A percentile compares a stretch with the other conserved stretches of the same genome.
Evolutionary conservation across 2,329 filamentous ascomycete species (phyloP).

Genomic region (Colletotrichum sp.): DNA sequence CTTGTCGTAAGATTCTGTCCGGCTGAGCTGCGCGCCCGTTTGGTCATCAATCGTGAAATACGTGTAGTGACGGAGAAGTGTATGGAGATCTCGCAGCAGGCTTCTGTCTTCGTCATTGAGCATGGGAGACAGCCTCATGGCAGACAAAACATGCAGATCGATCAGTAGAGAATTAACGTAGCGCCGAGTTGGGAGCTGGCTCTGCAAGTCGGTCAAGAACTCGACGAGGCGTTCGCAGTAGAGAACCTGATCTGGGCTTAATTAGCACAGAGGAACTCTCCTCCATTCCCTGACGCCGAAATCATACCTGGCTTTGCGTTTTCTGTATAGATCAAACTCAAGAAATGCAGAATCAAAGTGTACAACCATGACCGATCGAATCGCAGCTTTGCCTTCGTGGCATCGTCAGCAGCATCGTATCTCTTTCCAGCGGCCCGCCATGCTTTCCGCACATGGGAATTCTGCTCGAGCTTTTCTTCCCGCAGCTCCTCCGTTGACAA

Average conservation of each 20-base stretch:
- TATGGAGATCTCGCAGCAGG: slow-evolving; percentile 80
- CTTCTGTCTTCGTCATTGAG: slow-evolving; percentile 77
- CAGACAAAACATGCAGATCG: slow-evolving; percentile 82
- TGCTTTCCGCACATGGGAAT: slow-evolving; percentile 79
- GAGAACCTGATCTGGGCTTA: slow-evolving; percentile 63
- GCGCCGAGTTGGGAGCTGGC: slow-evolving; percentile 89
- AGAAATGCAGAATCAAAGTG: slow-evolving; percentile 82
- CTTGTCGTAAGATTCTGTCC: slow-evolving; percentile 75
- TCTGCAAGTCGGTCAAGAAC: slow-evolving; percentile 87
- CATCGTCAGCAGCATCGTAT: slow-evolving; percentile 85
- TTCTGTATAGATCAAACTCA: slow-evolving; percentile 72
- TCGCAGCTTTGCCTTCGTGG: slow-evolving; percentile 76
- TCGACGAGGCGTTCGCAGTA: slow-evolving; percentile 97
- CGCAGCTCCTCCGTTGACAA: slow-evolving; percentile 78
- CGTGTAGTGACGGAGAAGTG: slow-evolving; percentile 85
- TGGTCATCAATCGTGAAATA: slow-evolving; percentile 92
- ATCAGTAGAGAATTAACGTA: slow-evolving; percentile 90
- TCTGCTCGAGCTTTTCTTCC: slow-evolving; percentile 75
- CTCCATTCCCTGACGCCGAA: background rate
- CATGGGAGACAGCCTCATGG: slow-evolving; percentile 78
- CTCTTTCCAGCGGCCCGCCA: slow-evolving; percentile 89
- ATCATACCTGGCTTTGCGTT: slow-evolving; percentile 50
- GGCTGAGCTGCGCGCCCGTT: slow-evolving; percentile 77
- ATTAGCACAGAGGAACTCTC: slow-evolving; percentile 28
- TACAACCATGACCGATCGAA: slow-evolving; percentile 97